Conservation (phyloP, 805 yeast genomes). For the Schizosaccharomyces lindneri region DNA sequence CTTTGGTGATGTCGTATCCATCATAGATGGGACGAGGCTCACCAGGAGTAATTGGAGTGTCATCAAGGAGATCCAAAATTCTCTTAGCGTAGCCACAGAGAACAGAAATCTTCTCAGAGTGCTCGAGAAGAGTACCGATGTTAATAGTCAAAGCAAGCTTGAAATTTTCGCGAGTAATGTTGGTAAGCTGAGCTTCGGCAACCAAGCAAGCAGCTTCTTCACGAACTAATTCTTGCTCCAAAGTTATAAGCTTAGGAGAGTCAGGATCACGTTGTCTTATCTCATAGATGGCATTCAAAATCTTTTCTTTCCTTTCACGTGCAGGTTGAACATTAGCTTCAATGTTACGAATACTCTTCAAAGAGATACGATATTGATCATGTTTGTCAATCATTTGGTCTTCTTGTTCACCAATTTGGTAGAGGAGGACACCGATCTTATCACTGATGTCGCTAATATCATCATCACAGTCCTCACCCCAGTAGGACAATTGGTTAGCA, state of each 20-base stretch:
- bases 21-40: slow-evolving; percentile 96
- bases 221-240: slow-evolving; percentile 95
- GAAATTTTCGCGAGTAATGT: slow-evolving; percentile 90
- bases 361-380: slow-evolving; percentile 89
- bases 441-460: slow-evolving; percentile 93
- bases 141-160: slow-evolving; percentile 94
- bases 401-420: slow-evolving; percentile 92
- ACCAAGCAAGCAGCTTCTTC: slow-evolving; percentile 98
- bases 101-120: slow-evolving; percentile 83
- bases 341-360: slow-evolving; percentile 83
- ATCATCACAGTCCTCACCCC: slow-evolving; percentile 97
- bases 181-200: slow-evolving; percentile 95
- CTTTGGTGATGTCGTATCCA: slow-evolving; percentile 94
- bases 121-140: slow-evolving; percentile 84
- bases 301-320: slow-evolving; percentile 91
- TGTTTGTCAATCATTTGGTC: slow-evolving; percentile 95
- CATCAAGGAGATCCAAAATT: slow-evolving; percentile 80
- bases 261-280: slow-evolving; percentile 95
- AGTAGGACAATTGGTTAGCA: slow-evolving; percentile 83
- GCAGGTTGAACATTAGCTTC: slow-evolving; percentile 96
- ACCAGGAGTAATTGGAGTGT: slow-evolving; percentile 95
- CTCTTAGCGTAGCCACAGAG: slow-evolving; percentile 99
- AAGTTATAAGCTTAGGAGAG: slow-evolving; percentile 80
- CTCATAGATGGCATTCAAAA: slow-evolving; percentile 92
- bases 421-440: slow-evolving; percentile 83